Percentiles rank a stretch among this genome's conserved stretches.
Conservation (phyloP, 2,329 filamentous ascomycete species). For the Ophiocordyceps camponoti-leonardi region DNA sequence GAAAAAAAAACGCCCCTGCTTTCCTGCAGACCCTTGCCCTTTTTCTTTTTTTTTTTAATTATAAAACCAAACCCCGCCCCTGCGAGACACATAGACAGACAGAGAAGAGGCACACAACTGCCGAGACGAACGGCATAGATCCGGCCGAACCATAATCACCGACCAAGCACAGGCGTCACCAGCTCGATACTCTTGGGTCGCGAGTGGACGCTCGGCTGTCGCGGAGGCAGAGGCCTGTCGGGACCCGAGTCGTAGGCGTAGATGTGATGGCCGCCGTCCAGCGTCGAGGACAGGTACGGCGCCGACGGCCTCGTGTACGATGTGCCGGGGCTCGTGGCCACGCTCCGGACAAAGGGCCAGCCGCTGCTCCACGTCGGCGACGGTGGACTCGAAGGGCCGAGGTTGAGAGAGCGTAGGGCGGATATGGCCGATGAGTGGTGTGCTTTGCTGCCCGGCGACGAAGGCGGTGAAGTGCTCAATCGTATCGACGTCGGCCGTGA, state of each 20-base stretch:
- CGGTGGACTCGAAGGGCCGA: conserved; percentile 36
- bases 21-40: no score
- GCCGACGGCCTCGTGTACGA: conserved; percentile 28
- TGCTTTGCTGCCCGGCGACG: conserved; percentile 20
- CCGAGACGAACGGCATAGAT: not conserved
- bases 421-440: conserved; percentile 35
- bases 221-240: conserved; percentile 39
- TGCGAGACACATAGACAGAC: no score
- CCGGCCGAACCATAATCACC: conserved; percentile 14
- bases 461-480: conserved; percentile 33
- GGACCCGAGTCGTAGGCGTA: conserved; percentile 22
- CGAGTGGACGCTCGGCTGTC: conserved; percentile 35
- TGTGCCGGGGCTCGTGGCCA: conserved; percentile 31
- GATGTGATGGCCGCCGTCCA: conserved; percentile 22
- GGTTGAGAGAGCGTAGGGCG: conserved; percentile 35
- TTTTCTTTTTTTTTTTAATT: no score
- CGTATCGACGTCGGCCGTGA: conserved; percentile 40
- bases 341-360: conserved; percentile 37
- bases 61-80: no score
- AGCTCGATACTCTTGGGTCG: conserved; percentile 47
- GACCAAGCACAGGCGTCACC: conserved; percentile 39
- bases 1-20: no score
- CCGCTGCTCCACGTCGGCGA: conserved; percentile 30
- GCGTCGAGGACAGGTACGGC: conserved; percentile 31
- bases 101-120: no score